Evolutionary conservation across 1,284 basidiomycete genomes (phyloP), one percentile per base, ranked within the genome.

Genomic region (Wolfiporia cocos): DNA sequence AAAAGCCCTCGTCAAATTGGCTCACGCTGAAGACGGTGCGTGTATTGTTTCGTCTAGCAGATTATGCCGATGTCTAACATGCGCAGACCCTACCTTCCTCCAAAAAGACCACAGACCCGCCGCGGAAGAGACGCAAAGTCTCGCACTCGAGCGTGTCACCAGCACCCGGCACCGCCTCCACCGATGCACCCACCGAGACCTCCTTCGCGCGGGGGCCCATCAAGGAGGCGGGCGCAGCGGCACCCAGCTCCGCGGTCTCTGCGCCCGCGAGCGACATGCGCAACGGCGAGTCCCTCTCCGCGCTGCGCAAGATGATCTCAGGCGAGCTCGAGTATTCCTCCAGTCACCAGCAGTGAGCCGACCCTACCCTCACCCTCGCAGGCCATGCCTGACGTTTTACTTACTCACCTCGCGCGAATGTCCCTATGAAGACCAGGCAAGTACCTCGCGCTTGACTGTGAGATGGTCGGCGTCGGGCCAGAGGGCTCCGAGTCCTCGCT

Each of bases 401-500:
- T 5, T 26, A 22, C 2, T 11, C 17, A 23, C 15, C 24, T 18
- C 21, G 3, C 18, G 17, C 32, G 5, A 2, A 15, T 30, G 4
- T 6, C 34, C 14, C 19, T 14, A 28, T 28, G 9, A 28, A 89
- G 85, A 43, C 77, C 81, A 1, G 89, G 87, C 37, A 84, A 80
- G 59, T 92, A 86, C 50, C 64, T 95, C 22, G 83, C 91, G 0
- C 69, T 98, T 33, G 94, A 98, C 62, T 97, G 94, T 55, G 94
- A 99, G 66, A 98, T 99, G 94, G 95, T 99, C 3, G 94, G 94
- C 1, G 80, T 98, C 5, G 93, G 94, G 0, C 74, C 81, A 7
- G 73, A 86, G 23, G 93, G 92, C 9, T 50, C 75, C 2, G 78
- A 96, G 58, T 92, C 87, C 0, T 84, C 85, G 0, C 72, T 98